phyloP scores from a whole-genome alignment of 2,329 filamentous ascomycete genomes.

The Colletotrichum musae region DNA sequence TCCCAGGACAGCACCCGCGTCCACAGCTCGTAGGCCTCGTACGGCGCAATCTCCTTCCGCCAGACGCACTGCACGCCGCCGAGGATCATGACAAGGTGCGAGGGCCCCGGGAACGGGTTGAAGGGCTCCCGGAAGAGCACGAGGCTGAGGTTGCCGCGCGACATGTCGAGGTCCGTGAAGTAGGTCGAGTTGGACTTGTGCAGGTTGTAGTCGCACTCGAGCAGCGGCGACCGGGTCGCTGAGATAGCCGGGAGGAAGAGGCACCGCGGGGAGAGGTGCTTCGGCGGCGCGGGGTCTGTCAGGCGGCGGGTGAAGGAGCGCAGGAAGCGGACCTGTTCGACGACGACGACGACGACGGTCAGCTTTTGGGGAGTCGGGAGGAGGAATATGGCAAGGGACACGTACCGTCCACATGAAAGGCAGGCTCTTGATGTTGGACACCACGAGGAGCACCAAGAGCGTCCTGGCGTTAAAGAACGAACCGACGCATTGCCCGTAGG shows the following conservation, averaged over 20 bases:
- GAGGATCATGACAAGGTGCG: constrained; percentile 67
- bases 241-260: constrained; percentile 65
- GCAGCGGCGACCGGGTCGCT: constrained; percentile 74
- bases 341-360: too few relatives aligned
- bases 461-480: not conserved
- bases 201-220: constrained; percentile 89
- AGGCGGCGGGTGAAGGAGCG: constrained; percentile 51
- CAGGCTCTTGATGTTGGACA: constrained; percentile 27
- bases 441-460: not conserved
- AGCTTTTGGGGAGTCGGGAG: not conserved
- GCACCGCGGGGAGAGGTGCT: constrained; percentile 46
- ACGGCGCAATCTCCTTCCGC: constrained; percentile 35
- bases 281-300: constrained; percentile 39
- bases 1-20: constrained; percentile 69
- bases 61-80: constrained; percentile 27
- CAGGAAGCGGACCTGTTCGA: constrained; percentile 49
- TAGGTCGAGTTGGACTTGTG: constrained; percentile 92
- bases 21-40: constrained; percentile 37
- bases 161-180: constrained; percentile 87
- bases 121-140: constrained; percentile 68
- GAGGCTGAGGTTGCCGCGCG: constrained; percentile 84
- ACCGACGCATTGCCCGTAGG: not conserved
- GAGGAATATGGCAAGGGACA: not conserved
- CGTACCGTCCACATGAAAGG: constrained; percentile 29
- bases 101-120: constrained; percentile 62